Base-by-base conservation (phyloP, 169 alveolate species). In the Eimeria acervulina region DNA sequence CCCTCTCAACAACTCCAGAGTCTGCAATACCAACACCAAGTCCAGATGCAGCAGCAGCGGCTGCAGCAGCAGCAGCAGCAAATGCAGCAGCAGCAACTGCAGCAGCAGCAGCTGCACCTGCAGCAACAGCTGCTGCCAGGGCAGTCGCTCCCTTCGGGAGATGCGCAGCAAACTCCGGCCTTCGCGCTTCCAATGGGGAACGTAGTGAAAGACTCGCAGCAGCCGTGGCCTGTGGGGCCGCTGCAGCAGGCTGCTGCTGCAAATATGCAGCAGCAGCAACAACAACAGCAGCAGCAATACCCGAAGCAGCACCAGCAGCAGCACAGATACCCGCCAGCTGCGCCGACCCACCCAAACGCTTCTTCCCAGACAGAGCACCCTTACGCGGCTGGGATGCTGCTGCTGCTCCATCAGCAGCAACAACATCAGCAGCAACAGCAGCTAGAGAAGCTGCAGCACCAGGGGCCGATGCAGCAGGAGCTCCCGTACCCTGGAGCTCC, bases 251-350 rank as follows among this genome's bases (percentile, higher is more conserved):
- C 59, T 51, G 59, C 59, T 51, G 59, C 59, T 51, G 21, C 59
- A 51, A 33, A 40, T 1, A 76, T 15, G 87, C 87, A 38, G 87
- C 87, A 76, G 87, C 87, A 38, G 87, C 87, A 76, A 61, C 87
- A 70, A 0, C 81, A 70, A 23, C 81, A 70, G 44, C 81, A 70
- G 81, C 81, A 70, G 81, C 81, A 70, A 23, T 23, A 23, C 33
- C 81, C 5, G 81, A 38, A 70, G 81, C 44, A 70, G 51, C 76
- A 21, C 3, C 40, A 31, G 33, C 36, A 12, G 51, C 44, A 70
- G 51, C 81, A 70, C 10, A n/a, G 51, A n/a, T 36, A 12, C 81
- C 81, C 44, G 4, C 81, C 38, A 31, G 42, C 81, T 36, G 15
- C 81, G 81, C 15, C 10, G 8, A 12, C 17, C 10, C 44, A 70